These are phyloP conservation scores for Trichoderma gracile DNA, from an alignment of 2,329 filamentous ascomycete species.

Conservation along the genomic window DNA sequence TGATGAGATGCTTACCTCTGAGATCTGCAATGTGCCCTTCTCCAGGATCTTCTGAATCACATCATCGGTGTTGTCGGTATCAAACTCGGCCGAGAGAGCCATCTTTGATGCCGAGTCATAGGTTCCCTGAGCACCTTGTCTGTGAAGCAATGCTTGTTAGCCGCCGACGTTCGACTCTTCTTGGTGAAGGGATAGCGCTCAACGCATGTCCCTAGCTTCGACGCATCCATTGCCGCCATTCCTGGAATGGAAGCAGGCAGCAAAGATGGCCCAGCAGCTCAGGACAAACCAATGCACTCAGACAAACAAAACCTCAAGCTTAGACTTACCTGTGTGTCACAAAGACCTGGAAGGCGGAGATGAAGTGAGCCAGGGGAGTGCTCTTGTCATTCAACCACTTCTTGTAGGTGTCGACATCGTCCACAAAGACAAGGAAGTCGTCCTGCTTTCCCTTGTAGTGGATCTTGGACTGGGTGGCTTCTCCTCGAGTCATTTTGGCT, in stretches of 20 bases:
- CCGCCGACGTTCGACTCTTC: background rate
- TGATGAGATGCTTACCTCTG: slow-evolving; percentile 45
- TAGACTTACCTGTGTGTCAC: slow-evolving; percentile 80
- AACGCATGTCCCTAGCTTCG: background rate
- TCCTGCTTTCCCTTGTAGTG: slow-evolving; percentile 75
- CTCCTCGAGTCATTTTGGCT: slow-evolving; percentile 68
- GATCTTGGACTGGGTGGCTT: slow-evolving; percentile 71
- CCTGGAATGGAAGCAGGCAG: no score
- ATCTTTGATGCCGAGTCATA: slow-evolving; percentile 74
- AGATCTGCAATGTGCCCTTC: slow-evolving; percentile 68
- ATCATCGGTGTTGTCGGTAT: slow-evolving; percentile 75
- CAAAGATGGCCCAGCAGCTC: background rate
- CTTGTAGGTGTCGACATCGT: slow-evolving; percentile 63
- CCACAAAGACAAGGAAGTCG: slow-evolving; percentile 62
- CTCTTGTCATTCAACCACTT: slow-evolving; percentile 82
- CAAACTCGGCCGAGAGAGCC: slow-evolving; percentile 82
- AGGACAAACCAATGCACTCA: background rate
- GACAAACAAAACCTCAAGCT: background rate
- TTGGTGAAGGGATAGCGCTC: background rate
- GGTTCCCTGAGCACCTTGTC: slow-evolving; percentile 82
- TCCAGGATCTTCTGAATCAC: slow-evolving; percentile 80
- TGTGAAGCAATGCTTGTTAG: slow-evolving; percentile 41
- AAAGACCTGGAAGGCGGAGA: slow-evolving; percentile 88
- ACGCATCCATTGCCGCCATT: background rate
- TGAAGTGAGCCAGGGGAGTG: slow-evolving; percentile 78